phyloP scores from a whole-genome alignment of 352 stramenopile species.

The Plasmopara halstedii region DNA sequence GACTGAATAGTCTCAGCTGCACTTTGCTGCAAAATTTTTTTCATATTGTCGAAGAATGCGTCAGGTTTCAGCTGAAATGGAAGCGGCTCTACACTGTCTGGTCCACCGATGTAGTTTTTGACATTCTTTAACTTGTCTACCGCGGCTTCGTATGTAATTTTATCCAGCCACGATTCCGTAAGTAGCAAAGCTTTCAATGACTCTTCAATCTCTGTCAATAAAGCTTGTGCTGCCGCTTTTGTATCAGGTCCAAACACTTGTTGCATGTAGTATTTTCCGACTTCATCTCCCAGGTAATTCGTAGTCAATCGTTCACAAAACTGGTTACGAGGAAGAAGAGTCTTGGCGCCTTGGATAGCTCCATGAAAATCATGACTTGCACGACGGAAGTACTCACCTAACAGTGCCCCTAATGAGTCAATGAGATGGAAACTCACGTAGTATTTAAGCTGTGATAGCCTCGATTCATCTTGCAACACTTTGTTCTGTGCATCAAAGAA shows the following conservation, averaged over 20 bases:
- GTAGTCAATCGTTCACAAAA: slow-evolving; percentile 75
- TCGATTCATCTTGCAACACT: slow-evolving; percentile 25
- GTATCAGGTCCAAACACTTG: slow-evolving; percentile 78
- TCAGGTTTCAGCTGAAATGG: slow-evolving; percentile 44
- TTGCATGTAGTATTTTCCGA: slow-evolving; percentile 86
- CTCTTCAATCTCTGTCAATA: slow-evolving; percentile 83
- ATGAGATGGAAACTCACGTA: slow-evolving; percentile 64
- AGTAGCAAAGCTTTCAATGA: slow-evolving; percentile 73
- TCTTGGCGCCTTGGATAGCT: slow-evolving; percentile 22
- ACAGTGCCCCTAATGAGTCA: slow-evolving; percentile 28
- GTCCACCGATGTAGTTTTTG: slow-evolving; percentile 64
- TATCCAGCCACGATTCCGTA: slow-evolving; percentile 85
- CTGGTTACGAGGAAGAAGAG: slow-evolving; percentile 28
- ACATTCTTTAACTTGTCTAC: slow-evolving; percentile 88
- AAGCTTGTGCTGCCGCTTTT: slow-evolving; percentile 63
- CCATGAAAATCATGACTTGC: slow-evolving; percentile 46
- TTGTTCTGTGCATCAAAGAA: slow-evolving; percentile 48
- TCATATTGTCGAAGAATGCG: slow-evolving; percentile 50
- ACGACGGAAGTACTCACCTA: slow-evolving; percentile 49
- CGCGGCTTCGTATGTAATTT: slow-evolving; percentile 65
- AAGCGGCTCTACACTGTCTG: slow-evolving; percentile 34
- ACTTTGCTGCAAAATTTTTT: slow-evolving; percentile 28
- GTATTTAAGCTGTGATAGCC: slow-evolving; percentile 38
- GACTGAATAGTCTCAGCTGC: slow-evolving; percentile 21
- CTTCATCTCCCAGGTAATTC: slow-evolving; percentile 69